Evolutionary conservation across 1,139 yeast genomes (phyloP).

Genomic region (Scheffersomyces titani): DNA sequence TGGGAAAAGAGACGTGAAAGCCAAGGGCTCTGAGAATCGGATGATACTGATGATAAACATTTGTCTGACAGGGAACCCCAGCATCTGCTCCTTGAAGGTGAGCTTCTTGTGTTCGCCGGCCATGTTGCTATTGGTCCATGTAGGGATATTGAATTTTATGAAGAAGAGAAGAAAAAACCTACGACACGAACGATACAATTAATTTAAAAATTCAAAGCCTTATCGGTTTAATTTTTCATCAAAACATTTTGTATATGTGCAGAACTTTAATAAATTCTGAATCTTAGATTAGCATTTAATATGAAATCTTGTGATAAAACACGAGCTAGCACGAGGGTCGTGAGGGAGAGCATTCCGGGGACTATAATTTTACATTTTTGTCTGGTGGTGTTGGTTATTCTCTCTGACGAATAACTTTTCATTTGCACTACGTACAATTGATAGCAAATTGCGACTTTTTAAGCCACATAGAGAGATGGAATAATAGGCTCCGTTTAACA

Average conservation of each 20-base stretch:
- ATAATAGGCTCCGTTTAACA: not conserved
- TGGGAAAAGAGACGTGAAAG: conserved; percentile 65
- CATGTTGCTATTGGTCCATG: not conserved
- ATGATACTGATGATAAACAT: conserved; percentile 45
- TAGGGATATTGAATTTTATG: not conserved
- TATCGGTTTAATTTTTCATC: not conserved
- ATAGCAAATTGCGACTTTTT: not conserved
- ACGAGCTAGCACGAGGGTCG: not conserved
- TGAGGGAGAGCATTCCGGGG: not conserved
- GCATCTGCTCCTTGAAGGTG: conserved; percentile 4
- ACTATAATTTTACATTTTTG: too few relatives aligned
- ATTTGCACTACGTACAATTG: not conserved
- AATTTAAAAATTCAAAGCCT: not conserved
- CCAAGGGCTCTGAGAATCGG: conserved; percentile 61
- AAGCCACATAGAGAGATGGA: not conserved
- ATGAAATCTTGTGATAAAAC: not conserved
- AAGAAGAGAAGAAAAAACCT: not conserved
- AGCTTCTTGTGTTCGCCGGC: not conserved
- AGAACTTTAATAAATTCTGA: not conserved
- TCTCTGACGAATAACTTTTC: not conserved
- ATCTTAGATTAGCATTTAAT: not conserved
- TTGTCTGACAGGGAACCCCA: conserved; percentile 55
- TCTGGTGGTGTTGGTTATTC: not conserved
- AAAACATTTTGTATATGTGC: not conserved
- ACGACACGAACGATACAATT: not conserved